These are phyloP conservation scores for Albugo candida DNA, from an alignment of 352 stramenopile genomes.

Conservation along the genomic window DNA sequence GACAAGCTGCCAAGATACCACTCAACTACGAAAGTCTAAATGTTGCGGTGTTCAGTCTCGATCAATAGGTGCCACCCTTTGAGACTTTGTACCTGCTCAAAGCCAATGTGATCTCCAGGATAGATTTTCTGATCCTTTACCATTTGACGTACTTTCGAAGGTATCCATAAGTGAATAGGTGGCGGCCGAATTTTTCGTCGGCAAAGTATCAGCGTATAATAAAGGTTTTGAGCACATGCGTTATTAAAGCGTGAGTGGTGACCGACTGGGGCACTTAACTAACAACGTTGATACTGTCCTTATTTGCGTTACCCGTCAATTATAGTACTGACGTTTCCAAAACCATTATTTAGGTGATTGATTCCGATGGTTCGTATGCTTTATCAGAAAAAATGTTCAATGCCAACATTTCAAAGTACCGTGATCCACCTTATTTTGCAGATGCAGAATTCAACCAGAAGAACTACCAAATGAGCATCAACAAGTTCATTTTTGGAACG, in stretches of 20 bases:
- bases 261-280: conserved; percentile 20
- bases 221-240: conserved; percentile 27
- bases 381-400: conserved; percentile 16
- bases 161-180: conserved; percentile 7
- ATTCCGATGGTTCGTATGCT: conserved; percentile 16
- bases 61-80: conserved; percentile 21
- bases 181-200: conserved; percentile 6
- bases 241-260: conserved; percentile 24
- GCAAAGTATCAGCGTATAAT: conserved; percentile 15
- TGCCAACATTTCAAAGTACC: conserved; percentile 19
- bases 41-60: conserved; percentile 11
- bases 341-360: conserved; percentile 20
- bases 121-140: conserved; percentile 21
- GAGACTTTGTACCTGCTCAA: conserved; percentile 16
- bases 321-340: conserved; percentile 18
- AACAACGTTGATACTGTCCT: conserved; percentile 16
- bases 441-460: conserved; percentile 11
- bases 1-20: background rate
- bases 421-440: conserved; percentile 25
- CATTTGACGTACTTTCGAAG: conserved; percentile 9
- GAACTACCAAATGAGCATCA: conserved; percentile 21
- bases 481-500: conserved; percentile 20
- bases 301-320: conserved; percentile 11
- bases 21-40: conserved; percentile 13
- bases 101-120: conserved; percentile 15